Evolutionary conservation across 495 filamentous ascomycete species (phyloP).

Genomic region (Podospora appendiculata): DNA sequence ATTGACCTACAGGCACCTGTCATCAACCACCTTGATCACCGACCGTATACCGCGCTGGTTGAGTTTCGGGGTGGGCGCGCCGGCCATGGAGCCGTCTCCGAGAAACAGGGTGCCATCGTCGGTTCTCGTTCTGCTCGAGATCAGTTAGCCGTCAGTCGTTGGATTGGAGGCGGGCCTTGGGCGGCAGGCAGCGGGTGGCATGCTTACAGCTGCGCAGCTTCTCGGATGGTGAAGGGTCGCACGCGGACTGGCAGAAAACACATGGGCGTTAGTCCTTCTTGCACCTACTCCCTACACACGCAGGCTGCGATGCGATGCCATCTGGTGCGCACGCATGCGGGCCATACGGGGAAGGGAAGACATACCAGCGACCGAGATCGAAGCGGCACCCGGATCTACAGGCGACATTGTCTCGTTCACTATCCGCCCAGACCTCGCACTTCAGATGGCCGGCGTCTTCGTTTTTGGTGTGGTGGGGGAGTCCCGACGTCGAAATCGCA

Average conservation of each 20-base stretch:
- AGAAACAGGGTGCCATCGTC: slow-evolving; percentile 90
- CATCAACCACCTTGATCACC: slow-evolving; percentile 94
- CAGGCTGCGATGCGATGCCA: no score
- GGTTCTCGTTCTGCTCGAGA: slow-evolving; percentile 49
- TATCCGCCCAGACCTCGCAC: background rate
- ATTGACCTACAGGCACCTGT: slow-evolving; percentile 78
- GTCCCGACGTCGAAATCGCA: no score
- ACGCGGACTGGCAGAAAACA: slow-evolving; percentile 62
- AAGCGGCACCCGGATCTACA: slow-evolving; percentile 32
- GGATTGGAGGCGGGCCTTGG: background rate
- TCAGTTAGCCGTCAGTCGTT: slow-evolving; percentile 9
- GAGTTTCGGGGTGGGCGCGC: slow-evolving; percentile 73
- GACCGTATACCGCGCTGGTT: slow-evolving; percentile 79
- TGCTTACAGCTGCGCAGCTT: slow-evolving; percentile 57
- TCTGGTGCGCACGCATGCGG: background rate
- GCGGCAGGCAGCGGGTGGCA: background rate
- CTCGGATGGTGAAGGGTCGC: slow-evolving; percentile 82
- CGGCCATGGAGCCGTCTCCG: slow-evolving; percentile 88
- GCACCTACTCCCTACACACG: slow-evolving; percentile 1
- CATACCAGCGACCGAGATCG: slow-evolving; percentile 56
- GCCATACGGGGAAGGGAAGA: background rate
- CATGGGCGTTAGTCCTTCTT: background rate
- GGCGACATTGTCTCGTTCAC: slow-evolving; percentile 13
- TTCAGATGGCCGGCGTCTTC: background rate
- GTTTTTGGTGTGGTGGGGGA: no score